Base-by-base conservation (phyloP, 768 basidiomycete genomes). In the Tulasnella sp. region DNA sequence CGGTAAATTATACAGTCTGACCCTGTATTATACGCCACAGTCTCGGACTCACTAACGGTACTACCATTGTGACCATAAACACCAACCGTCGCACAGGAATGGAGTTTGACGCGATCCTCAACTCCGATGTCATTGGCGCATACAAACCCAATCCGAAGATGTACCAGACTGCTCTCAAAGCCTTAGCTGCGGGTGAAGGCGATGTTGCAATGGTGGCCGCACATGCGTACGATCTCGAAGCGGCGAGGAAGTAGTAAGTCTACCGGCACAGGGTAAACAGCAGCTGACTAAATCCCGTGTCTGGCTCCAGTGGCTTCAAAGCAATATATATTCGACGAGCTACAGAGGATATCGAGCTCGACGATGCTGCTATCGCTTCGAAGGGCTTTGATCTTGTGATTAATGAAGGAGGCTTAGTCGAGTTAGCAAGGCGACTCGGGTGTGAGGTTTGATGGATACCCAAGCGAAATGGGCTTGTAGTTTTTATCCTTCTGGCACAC, bases 191-290 rank as follows among this genome's bases (percentile, higher is more conserved):
- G 26, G 36, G 36, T 1, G 37, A 70, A 19, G 71, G 62, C 26
- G 66, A 75, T 29, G 19, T 66, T 52, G 74, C 74, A 17, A 73
- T 75, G 66, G 72, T 75, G 19, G 74, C 74, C 16, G 72, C 72
- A 32, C 74, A 75, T 39, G 74, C 67, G 3, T 75, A 72, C 39
- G 74, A 75, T 65, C 34, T 72, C 6, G 74, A 75, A 41, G 74
- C 74, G 8, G 74, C 74, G 0, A 65, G 29, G 39, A 72, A 62
- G 19, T 72, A 72, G 74, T 75, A 37, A 32, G 71, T 44, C 12
- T n/a, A n/a, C n/a, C n/a, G n/a, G n/a, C n/a, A n/a, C n/a, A n/a
- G n/a, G n/a, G n/a, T n/a, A n/a, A n/a, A n/a, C n/a, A n/a, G n/a
- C n/a, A n/a, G n/a, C n/a, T n/a, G n/a, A n/a, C n/a, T n/a, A n/a